These are phyloP conservation scores for Stylonectria norvegica DNA, from an alignment of 2,329 filamentous ascomycete species.

Conservation along the genomic window DNA sequence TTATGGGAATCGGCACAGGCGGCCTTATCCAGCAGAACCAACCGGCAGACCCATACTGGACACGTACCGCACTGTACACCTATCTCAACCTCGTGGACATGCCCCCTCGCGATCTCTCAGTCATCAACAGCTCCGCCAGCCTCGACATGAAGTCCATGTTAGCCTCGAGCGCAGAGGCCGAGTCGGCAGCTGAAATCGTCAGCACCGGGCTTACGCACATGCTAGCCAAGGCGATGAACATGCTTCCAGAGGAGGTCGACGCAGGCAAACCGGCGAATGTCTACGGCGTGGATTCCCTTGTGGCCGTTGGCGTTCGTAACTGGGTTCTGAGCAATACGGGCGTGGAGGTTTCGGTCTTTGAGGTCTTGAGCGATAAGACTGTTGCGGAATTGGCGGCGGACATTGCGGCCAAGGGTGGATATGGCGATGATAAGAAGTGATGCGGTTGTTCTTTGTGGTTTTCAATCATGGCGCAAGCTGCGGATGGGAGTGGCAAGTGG, in stretches of 20 bases:
- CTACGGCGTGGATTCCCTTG: constrained; percentile 52
- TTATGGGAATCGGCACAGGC: constrained; percentile 53
- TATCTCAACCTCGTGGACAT: constrained; percentile 49
- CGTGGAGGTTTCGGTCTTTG: constrained; percentile 45
- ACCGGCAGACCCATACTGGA: constrained; percentile 53
- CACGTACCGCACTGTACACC: constrained; percentile 46
- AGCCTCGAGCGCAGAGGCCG: constrained; percentile 23
- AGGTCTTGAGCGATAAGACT: constrained; percentile 44
- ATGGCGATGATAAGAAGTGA: constrained; percentile 19
- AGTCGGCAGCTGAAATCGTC: constrained; percentile 34
- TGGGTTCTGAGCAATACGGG: constrained; percentile 46
- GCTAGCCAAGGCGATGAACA: constrained; percentile 44
- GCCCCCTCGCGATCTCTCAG: constrained; percentile 29
- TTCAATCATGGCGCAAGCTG: too few species aligned
- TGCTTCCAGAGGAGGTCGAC: constrained; percentile 45
- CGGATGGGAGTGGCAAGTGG: too few species aligned
- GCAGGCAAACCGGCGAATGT: constrained; percentile 37
- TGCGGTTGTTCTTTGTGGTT: too few species aligned
- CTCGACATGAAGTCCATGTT: constrained; percentile 34
- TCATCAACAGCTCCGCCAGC: constrained; percentile 12
- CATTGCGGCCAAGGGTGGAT: constrained; percentile 34
- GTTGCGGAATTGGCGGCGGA: constrained; percentile 35
- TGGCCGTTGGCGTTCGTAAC: constrained; percentile 51
- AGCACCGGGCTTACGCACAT: constrained; percentile 37
- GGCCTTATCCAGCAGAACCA: constrained; percentile 51